phyloP scores from a whole-genome alignment of 148 eudicot genomes.

The Diospyros kaki region DNA sequence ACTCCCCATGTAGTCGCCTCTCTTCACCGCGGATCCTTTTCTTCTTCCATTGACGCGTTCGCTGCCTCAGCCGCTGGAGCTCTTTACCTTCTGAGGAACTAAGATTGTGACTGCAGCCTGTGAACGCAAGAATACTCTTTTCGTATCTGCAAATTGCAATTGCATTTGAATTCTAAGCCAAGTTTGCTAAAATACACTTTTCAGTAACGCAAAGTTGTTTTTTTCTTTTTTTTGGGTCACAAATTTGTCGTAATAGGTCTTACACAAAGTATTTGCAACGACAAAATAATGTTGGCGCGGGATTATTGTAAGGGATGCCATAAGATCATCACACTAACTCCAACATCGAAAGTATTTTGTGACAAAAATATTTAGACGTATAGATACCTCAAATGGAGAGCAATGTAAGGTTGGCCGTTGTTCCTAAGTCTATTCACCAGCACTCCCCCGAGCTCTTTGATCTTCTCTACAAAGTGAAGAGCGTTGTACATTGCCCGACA shows the following conservation, averaged over 20 bases:
- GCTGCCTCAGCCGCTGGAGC: slow-evolving; percentile 34
- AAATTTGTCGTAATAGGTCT: too few relatives aligned
- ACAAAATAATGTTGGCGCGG: too few relatives aligned
- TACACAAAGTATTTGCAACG: too few relatives aligned
- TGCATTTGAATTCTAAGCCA: background rate
- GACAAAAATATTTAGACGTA: too few relatives aligned
- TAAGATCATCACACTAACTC: too few relatives aligned
- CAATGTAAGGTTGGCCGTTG: slow-evolving; percentile 32
- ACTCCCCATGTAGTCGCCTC: slow-evolving; percentile 38
- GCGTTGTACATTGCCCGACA: slow-evolving; percentile 57
- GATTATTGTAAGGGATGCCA: too few relatives aligned
- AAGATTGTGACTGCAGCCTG: slow-evolving; percentile 51
- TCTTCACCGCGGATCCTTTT: slow-evolving; percentile 39
- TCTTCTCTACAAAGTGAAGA: slow-evolving; percentile 34
- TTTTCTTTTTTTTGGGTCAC: too few relatives aligned
- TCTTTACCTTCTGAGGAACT: slow-evolving; percentile 36
- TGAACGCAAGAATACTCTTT: slow-evolving; percentile 61
- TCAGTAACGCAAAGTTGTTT: too few relatives aligned
- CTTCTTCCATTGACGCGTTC: slow-evolving; percentile 49
- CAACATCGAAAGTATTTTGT: too few relatives aligned
- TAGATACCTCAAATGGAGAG: slow-evolving; percentile 52
- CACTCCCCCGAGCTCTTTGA: slow-evolving; percentile 32
- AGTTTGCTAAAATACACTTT: background rate
- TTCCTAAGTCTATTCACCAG: slow-evolving; percentile 29
- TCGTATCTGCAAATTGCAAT: slow-evolving; percentile 38